These are phyloP conservation scores for Boletus coccyginus DNA, from an alignment of 768 basidiomycete genomes.

Conservation along the genomic window DNA sequence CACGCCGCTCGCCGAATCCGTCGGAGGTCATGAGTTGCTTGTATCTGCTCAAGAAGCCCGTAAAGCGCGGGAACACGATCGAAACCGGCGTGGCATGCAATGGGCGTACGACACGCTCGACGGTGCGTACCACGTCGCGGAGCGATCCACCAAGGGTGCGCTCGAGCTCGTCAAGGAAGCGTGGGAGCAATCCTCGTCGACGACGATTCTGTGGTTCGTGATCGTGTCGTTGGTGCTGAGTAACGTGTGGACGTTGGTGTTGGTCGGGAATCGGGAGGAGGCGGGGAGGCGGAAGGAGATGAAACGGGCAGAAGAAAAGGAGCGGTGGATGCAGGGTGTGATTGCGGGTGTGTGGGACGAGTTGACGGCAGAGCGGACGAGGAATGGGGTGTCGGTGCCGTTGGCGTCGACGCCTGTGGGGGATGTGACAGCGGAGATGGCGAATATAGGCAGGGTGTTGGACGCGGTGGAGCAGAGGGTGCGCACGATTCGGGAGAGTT, in stretches of 20 bases:
- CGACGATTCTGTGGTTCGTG: slow-evolving; percentile 69
- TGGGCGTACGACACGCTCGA: slow-evolving; percentile 89
- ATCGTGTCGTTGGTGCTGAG: slow-evolving; percentile 72
- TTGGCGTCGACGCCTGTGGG: slow-evolving; percentile 18
- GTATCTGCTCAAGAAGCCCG: slow-evolving; percentile 15
- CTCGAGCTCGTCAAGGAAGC: slow-evolving; percentile 76
- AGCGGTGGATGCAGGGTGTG: slow-evolving; percentile 72
- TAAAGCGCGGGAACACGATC: slow-evolving; percentile 64
- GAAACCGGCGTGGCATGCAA: slow-evolving; percentile 70
- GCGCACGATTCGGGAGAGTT: slow-evolving; percentile 41
- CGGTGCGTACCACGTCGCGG: slow-evolving; percentile 69
- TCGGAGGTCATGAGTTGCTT: slow-evolving; percentile 6
- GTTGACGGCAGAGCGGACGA: slow-evolving; percentile 45
- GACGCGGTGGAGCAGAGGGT: slow-evolving; percentile 60
- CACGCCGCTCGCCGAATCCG: slow-evolving; percentile 19
- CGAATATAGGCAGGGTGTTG: slow-evolving; percentile 46
- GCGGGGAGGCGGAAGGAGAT: slow-evolving; percentile 44
- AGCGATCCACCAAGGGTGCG: slow-evolving; percentile 65
- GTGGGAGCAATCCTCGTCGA: slow-evolving; percentile 74
- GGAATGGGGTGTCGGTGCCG: slow-evolving; percentile 13
- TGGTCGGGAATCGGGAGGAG: slow-evolving; percentile 48
- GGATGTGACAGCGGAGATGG: slow-evolving; percentile 47
- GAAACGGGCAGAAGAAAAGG: slow-evolving; percentile 61
- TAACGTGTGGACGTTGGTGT: slow-evolving; percentile 68
- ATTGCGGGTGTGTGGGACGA: slow-evolving; percentile 74